Conservation (phyloP, 805 yeast species). For the Jamesozyma gamospora region DNA sequence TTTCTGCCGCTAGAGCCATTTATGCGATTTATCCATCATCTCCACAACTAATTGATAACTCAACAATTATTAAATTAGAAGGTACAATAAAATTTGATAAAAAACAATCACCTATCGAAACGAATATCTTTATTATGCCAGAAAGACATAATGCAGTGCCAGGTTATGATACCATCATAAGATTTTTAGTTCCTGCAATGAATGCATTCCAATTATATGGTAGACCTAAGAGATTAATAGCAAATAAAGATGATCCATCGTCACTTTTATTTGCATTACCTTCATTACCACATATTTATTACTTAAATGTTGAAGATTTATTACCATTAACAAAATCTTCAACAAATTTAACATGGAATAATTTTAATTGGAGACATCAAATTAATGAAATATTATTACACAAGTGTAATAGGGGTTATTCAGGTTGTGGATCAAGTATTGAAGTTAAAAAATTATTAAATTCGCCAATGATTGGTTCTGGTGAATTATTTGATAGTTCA, state of each 20-base stretch:
- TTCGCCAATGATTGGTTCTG: conserved; percentile 37
- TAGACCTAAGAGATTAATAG: conserved; percentile 52
- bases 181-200: conserved; percentile 58
- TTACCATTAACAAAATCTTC: conserved; percentile 31
- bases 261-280: conserved; percentile 68
- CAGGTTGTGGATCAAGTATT: conserved; percentile 65
- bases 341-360: conserved; percentile 42
- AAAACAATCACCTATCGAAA: conserved; percentile 40
- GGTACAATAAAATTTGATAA: conserved; percentile 60
- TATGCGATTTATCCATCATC: conserved; percentile 92
- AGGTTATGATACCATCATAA: conserved; percentile 61
- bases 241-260: conserved; percentile 43
- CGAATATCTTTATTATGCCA: conserved; percentile 51
- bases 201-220: conserved; percentile 68
- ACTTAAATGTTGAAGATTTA: conserved; percentile 51
- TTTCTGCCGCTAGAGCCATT: conserved; percentile 57
- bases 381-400: conserved; percentile 46
- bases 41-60: conserved; percentile 67
- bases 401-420: conserved; percentile 51
- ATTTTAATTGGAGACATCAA: conserved; percentile 47
- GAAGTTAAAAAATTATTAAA: conserved; percentile 52
- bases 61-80: conserved; percentile 82
- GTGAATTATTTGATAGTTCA: conserved; percentile 25
- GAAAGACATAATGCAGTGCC: conserved; percentile 62
- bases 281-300: conserved; percentile 57